Percentiles rank a stretch among this genome's conserved stretches.
Evolutionary conservation across 2,329 filamentous ascomycete genomes (phyloP).

Genomic region (Aspergillus alliaceus): DNA sequence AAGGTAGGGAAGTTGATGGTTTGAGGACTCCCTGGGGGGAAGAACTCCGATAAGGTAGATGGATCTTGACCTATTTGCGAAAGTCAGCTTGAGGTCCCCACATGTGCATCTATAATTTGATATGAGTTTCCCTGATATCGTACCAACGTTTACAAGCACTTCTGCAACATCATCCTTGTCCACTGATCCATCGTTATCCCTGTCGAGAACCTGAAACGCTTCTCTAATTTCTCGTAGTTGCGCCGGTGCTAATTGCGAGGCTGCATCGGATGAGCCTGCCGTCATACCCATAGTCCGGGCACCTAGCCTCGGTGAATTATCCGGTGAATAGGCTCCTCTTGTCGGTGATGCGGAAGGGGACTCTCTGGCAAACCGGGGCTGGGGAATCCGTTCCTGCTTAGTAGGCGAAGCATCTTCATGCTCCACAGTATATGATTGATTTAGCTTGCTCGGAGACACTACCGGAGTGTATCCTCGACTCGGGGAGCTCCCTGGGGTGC

Average conservation of each 20-base stretch:
- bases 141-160: slow-evolving; percentile 83
- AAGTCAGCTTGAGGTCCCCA: slow-evolving; percentile 1
- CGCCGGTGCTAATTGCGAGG: slow-evolving; percentile 65
- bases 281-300: slow-evolving; percentile 24
- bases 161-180: slow-evolving; percentile 80
- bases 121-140: slow-evolving; percentile 5
- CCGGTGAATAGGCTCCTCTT: slow-evolving; percentile 29
- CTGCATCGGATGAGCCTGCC: slow-evolving; percentile 30
- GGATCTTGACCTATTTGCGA: slow-evolving; percentile 67
- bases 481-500: slow-evolving; percentile 50
- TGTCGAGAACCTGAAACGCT: slow-evolving; percentile 89
- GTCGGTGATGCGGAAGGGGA: slow-evolving; percentile 40
- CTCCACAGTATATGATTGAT: slow-evolving; percentile 46
- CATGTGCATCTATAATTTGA: neutral
- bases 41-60: slow-evolving; percentile 75
- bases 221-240: slow-evolving; percentile 87
- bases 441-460: slow-evolving; percentile 48
- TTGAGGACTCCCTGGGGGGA: slow-evolving; percentile 69
- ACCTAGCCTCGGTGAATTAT: slow-evolving; percentile 28
- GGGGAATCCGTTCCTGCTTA: slow-evolving; percentile 30
- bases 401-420: slow-evolving; percentile 38
- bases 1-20: slow-evolving; percentile 83
- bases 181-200: slow-evolving; percentile 81
- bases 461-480: slow-evolving; percentile 43
- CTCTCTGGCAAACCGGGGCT: slow-evolving; percentile 38